A percentile compares a stretch with the other conserved stretches of the same genome.
Evolutionary conservation across 176 grass and related monocot genomes (phyloP).

Genomic region (Zoysia pacifica): DNA sequence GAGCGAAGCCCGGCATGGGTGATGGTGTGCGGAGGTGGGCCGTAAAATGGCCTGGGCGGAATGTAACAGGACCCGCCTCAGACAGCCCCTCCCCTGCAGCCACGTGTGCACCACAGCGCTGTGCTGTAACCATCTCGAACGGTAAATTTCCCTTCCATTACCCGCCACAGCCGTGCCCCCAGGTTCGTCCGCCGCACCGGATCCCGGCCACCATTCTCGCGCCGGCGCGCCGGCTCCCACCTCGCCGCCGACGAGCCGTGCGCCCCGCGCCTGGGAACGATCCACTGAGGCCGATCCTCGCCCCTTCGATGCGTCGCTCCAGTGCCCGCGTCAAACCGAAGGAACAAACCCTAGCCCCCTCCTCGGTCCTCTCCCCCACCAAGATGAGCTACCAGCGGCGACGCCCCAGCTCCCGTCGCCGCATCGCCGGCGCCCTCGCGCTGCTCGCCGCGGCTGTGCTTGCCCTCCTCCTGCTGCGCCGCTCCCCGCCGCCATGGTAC

Average conservation of each 20-base stretch:
- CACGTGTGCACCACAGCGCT: slow-evolving; percentile 12
- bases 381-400: slow-evolving; percentile 44
- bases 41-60: no score
- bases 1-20: no score
- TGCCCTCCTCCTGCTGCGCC: slow-evolving; percentile 38
- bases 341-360: slow-evolving; percentile 39
- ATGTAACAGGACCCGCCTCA: no score
- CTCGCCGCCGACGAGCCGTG: slow-evolving; percentile 39
- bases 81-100: slow-evolving; percentile 11
- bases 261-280: neutral
- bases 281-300: neutral
- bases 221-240: slow-evolving; percentile 44
- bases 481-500: slow-evolving; percentile 35
- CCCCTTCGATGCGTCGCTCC: slow-evolving; percentile 50
- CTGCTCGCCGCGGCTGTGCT: slow-evolving; percentile 12
- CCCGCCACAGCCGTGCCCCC: slow-evolving; percentile 18
- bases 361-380: neutral
- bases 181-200: slow-evolving; percentile 29
- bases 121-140: slow-evolving; percentile 6
- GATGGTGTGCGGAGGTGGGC: no score
- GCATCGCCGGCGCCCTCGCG: slow-evolving; percentile 22
- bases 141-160: neutral
- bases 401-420: slow-evolving; percentile 30
- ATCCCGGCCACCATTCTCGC: slow-evolving; percentile 32
- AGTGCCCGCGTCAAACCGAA: slow-evolving; percentile 44